Evolutionary conservation across 495 filamentous ascomycete species (phyloP).

Genomic region (Melanomma pulvis-pyrius): DNA sequence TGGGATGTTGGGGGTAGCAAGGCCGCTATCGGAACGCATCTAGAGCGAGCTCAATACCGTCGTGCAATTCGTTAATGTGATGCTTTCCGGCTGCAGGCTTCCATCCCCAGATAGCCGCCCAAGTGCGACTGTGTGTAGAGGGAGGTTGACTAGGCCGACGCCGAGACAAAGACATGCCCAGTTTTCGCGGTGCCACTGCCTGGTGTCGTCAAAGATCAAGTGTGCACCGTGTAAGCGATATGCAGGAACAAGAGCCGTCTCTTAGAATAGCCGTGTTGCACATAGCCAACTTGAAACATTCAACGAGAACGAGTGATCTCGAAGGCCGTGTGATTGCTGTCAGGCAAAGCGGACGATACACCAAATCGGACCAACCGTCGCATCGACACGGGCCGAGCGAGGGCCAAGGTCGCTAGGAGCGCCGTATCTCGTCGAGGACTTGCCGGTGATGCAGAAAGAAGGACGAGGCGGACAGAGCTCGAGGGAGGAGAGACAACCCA

Average conservation of each 20-base stretch:
- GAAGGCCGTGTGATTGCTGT: background rate
- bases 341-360: background rate
- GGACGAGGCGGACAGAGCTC: background rate
- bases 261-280: too few relatives aligned
- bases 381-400: background rate
- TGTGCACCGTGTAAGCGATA: too few relatives aligned
- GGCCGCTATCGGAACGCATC: background rate
- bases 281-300: too few relatives aligned
- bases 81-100: background rate
- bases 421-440: background rate
- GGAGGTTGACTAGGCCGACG: background rate
- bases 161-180: background rate
- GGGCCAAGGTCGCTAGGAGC: background rate
- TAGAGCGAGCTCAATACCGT: background rate
- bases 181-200: too few relatives aligned
- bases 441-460: background rate
- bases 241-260: too few relatives aligned
- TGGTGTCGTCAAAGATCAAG: too few relatives aligned
- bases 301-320: background rate
- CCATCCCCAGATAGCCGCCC: background rate
- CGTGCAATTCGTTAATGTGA: constrained; percentile 1
- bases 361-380: background rate
- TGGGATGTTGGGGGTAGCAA: background rate
- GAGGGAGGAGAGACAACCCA: background rate
- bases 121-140: constrained; percentile 1